Percentiles rank a stretch among this genome's conserved stretches.
These are phyloP conservation scores for Colletotrichum tabaci DNA, from an alignment of 2,329 filamentous ascomycete species.

Conservation along the genomic window DNA sequence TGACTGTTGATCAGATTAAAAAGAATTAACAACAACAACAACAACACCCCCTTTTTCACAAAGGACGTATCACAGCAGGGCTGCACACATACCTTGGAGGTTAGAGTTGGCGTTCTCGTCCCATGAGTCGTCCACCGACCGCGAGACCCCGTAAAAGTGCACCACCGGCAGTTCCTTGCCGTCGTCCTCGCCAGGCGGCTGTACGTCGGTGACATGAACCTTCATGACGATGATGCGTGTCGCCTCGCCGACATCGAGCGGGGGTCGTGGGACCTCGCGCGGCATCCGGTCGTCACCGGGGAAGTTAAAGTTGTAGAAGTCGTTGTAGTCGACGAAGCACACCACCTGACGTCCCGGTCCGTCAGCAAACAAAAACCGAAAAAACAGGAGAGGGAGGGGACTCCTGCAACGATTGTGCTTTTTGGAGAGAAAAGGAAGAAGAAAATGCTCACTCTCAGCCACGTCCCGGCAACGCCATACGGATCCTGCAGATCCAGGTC, in stretches of 20 bases:
- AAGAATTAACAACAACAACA: slow-evolving; percentile 25
- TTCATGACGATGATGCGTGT: slow-evolving; percentile 80
- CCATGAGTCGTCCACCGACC: slow-evolving; percentile 74
- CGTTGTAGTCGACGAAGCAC: slow-evolving; percentile 76
- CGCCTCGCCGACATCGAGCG: slow-evolving; percentile 75
- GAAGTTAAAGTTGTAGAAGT: slow-evolving; percentile 83
- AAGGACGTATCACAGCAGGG: slow-evolving; percentile 17
- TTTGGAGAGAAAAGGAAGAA: neutral
- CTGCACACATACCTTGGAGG: slow-evolving; percentile 69
- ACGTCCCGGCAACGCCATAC: slow-evolving; percentile 79
- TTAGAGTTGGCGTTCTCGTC: slow-evolving; percentile 79
- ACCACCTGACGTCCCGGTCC: slow-evolving; percentile 51
- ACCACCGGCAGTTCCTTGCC: slow-evolving; percentile 74
- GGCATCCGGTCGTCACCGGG: slow-evolving; percentile 57
- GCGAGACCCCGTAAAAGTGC: slow-evolving; percentile 75
- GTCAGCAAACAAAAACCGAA: neutral
- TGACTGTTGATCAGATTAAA: slow-evolving; percentile 45
- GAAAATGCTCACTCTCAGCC: slow-evolving; percentile 71
- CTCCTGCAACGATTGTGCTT: too few relatives aligned
- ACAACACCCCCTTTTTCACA: slow-evolving; percentile 3
- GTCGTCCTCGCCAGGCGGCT: slow-evolving; percentile 71
- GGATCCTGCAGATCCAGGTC: slow-evolving; percentile 73
- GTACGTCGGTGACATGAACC: slow-evolving; percentile 73
- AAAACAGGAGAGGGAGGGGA: too few relatives aligned
- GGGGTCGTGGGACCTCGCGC: slow-evolving; percentile 57